phyloP scores from a whole-genome alignment of 208 protist species.

The Trypanosoma theileri region DNA sequence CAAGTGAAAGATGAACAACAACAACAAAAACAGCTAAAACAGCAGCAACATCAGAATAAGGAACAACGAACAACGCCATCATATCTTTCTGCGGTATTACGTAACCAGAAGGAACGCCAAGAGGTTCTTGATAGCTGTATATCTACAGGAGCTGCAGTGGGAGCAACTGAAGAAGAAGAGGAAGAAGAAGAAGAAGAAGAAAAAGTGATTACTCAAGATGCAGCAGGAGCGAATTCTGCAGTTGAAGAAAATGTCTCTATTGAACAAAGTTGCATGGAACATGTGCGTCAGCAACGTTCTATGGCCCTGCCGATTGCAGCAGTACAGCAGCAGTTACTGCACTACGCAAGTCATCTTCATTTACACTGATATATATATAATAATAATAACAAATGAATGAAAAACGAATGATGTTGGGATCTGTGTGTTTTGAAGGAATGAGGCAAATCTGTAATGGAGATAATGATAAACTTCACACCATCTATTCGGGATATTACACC shows the following conservation, averaged over 20 bases:
- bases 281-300: conserved; percentile 49
- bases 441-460: too few relatives aligned
- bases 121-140: background rate
- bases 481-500: too few relatives aligned
- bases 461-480: too few relatives aligned
- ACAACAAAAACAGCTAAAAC: conserved; percentile 12
- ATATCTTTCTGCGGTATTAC: conserved; percentile 27
- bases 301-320: conserved; percentile 64
- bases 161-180: background rate
- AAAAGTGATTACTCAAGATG: background rate
- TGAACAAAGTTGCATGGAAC: conserved; percentile 31
- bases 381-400: background rate
- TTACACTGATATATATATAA: too few relatives aligned
- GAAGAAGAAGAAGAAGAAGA: background rate
- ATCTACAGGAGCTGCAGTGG: background rate
- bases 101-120: conserved; percentile 4
- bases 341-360: conserved; percentile 47
- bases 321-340: conserved; percentile 48
- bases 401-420: background rate
- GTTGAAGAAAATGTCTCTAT: conserved; percentile 26
- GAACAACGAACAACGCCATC: conserved; percentile 2
- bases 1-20: background rate
- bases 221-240: background rate
- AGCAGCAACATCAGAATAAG: conserved; percentile 5
- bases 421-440: too few relatives aligned